A percentile compares a stretch with the other conserved stretches of the same genome.
These are phyloP conservation scores for Moesziomyces sp. DNA, from an alignment of 1,284 basidiomycete species.

Conservation along the genomic window DNA sequence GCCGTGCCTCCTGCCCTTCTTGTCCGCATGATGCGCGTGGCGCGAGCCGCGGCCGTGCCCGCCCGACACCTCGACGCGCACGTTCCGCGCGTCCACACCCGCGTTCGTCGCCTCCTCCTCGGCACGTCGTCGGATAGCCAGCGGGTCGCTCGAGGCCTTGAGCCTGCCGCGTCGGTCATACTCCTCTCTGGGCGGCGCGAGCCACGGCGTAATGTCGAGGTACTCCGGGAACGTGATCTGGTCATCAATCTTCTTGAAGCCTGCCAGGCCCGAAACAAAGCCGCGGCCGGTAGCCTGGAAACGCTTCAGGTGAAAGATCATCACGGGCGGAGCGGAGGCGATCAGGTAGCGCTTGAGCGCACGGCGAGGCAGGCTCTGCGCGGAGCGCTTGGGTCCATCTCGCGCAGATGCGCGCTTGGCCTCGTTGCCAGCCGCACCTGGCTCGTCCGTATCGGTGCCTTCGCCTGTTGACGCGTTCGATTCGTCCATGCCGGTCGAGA, in stretches of 20 bases:
- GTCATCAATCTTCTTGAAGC: constrained; percentile 84
- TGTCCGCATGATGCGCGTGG: constrained; percentile 4
- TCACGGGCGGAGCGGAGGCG: constrained; percentile 82
- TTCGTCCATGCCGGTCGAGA: constrained; percentile 38
- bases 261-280: constrained; percentile 39
- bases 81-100: constrained; percentile 69
- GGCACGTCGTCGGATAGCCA: constrained; percentile 52
- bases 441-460: constrained; percentile 37
- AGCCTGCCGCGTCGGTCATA: constrained; percentile 70
- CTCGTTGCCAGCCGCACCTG: constrained; percentile 5
- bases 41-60: constrained; percentile 12
- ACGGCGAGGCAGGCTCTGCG: constrained; percentile 75
- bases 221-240: constrained; percentile 86
- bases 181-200: constrained; percentile 82
- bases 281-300: constrained; percentile 75
- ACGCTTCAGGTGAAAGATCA: constrained; percentile 91
- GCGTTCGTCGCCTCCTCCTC: constrained; percentile 58
- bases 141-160: constrained; percentile 67
- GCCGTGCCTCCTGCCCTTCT: constrained; percentile 31
- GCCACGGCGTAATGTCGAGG: constrained; percentile 84
- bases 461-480: constrained; percentile 38
- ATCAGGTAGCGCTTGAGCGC: constrained; percentile 95
- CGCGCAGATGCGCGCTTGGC: neutral
- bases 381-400: constrained; percentile 41
- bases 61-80: constrained; percentile 32